A percentile compares a stretch with the other conserved stretches of the same genome.
Conservation (phyloP, 768 basidiomycete genomes). For the Lactifluus hygrophoroides region DNA sequence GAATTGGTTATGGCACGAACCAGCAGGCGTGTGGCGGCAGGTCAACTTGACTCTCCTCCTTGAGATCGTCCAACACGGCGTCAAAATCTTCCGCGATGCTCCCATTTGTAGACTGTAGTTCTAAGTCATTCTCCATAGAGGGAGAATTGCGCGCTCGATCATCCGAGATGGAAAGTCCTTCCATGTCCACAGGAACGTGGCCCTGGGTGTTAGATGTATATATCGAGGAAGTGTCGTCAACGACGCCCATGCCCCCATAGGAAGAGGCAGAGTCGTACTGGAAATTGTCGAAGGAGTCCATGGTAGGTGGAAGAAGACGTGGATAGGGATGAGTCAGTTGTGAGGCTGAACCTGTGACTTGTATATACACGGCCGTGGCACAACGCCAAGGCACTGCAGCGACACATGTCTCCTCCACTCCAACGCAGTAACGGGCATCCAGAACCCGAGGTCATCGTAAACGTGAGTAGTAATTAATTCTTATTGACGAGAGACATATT, state of each 20-base stretch:
- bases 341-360: neutral
- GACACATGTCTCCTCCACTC: constrained; percentile 6
- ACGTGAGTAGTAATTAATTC: constrained; percentile 39
- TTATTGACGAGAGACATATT: neutral
- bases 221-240: constrained; percentile 75
- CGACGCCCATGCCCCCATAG: constrained; percentile 61
- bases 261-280: constrained; percentile 79
- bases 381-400: neutral
- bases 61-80: constrained; percentile 80
- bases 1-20: constrained; percentile 32
- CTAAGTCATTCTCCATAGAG: constrained; percentile 23
- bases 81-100: constrained; percentile 83
- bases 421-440: constrained; percentile 43
- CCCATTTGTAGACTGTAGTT: constrained; percentile 28
- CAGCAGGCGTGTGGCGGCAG: constrained; percentile 93
- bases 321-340: constrained; percentile 2
- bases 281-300: constrained; percentile 83
- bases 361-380: neutral
- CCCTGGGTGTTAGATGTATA: constrained; percentile 67
- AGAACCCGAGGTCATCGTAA: constrained; percentile 59
- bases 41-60: constrained; percentile 70
- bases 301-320: constrained; percentile 25
- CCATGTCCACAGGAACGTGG: constrained; percentile 46
- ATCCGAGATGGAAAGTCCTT: constrained; percentile 59
- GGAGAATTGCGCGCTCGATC: constrained; percentile 33